Conservation (phyloP, 2,329 filamentous ascomycete genomes). For the Aureobasidium namibiae region DNA sequence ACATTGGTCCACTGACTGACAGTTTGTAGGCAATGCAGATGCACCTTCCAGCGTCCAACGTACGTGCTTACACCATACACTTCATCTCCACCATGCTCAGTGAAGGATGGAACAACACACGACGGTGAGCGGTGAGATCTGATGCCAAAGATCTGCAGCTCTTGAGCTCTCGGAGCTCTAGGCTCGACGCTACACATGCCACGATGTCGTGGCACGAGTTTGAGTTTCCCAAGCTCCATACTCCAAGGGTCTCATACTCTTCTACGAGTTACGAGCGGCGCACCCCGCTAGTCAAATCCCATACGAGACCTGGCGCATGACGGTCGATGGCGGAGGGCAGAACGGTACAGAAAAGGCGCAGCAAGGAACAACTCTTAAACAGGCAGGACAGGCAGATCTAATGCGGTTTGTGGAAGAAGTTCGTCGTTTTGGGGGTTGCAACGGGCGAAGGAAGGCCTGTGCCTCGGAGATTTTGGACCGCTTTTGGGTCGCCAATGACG, state of each 20-base stretch:
- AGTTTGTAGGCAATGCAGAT: too few relatives aligned
- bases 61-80: neutral
- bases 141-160: neutral
- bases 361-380: neutral
- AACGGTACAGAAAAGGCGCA: neutral
- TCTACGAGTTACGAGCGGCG: neutral
- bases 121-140: neutral
- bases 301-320: neutral
- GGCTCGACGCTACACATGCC: slow-evolving; percentile 4
- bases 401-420: too few relatives aligned
- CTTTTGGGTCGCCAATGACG: too few relatives aligned
- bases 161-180: neutral
- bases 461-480: too few relatives aligned
- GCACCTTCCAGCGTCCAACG: too few relatives aligned
- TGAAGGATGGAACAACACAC: neutral
- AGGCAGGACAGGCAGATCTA: too few relatives aligned
- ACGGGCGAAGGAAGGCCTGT: too few relatives aligned
- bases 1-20: neutral
- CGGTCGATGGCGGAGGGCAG: neutral
- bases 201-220: neutral
- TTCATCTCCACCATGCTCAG: neutral
- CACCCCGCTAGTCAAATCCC: neutral
- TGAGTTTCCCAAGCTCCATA: neutral
- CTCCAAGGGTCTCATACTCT: neutral
- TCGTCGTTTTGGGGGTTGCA: too few relatives aligned